Evolutionary conservation across 345 rosid genomes (phyloP), one percentile per base, ranked within the genome.

Genomic region (Boechera stricta): DNA sequence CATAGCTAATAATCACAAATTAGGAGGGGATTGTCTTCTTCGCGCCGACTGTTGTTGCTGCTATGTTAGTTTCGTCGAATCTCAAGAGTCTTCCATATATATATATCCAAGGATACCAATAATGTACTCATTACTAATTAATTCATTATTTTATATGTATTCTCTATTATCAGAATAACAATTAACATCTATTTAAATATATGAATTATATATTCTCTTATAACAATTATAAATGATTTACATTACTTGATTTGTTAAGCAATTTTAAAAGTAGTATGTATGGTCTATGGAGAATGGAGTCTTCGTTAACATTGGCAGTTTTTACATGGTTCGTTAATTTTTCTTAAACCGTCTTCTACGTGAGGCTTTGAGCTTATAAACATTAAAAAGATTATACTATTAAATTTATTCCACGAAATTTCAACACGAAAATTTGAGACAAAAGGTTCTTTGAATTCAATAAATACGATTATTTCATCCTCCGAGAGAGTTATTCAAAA

Each of bases 21-120:
- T 0, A 7, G 59, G 59, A 63, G 77, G 70, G 5, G 1, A 1
- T 63, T 73, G 77, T 60, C 3, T 13, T 45, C 18, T 5, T 45
- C 7, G 49, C 2, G 18, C 2, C 18, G 5, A 45, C 6, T 2
- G 49, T 45, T 45, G 49, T 5, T 45, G 49, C 49, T 45, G 49
- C 7, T 45, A 45, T 5, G 4, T 45, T 45, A 13, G 7, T 45
- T 15, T 15, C 42, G 4, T 8, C 49, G 3, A 47, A 6, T 61
- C 59, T 61, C 38, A 21, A 11, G 8, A 70, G 9, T 58, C 32
- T 21, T 57, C 49, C n/a, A 48, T 13, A 18, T 33, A 21, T 33
- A 21, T 21, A 21, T 21, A 21, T 21, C 75, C 10, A 12, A 49
- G 28, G 13, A 26, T 72, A 38, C 10, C 15, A 39, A 29, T 52